phyloP scores from a whole-genome alignment of 805 yeast genomes.

The Lachancea waltii region DNA sequence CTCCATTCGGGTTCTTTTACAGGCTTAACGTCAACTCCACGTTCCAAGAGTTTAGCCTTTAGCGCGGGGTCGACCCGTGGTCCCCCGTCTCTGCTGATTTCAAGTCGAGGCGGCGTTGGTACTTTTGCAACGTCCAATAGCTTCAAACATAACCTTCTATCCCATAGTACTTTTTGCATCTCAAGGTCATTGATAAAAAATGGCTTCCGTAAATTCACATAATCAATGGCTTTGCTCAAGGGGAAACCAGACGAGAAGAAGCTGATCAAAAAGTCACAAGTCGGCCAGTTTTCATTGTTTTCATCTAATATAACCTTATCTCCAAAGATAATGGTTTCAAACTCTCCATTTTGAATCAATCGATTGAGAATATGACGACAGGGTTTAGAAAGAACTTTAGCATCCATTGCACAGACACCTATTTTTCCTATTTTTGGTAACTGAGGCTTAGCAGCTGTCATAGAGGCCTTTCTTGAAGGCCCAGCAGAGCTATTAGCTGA shows the following conservation, averaged over 20 bases:
- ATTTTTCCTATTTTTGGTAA: slow-evolving; percentile 80
- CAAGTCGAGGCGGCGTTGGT: slow-evolving; percentile 82
- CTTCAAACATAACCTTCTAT: slow-evolving; percentile 78
- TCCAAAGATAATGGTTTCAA: slow-evolving; percentile 94
- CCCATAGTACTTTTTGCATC: slow-evolving; percentile 96
- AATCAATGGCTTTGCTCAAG: slow-evolving; percentile 86
- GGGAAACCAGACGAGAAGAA: slow-evolving; percentile 97
- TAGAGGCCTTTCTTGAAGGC: slow-evolving; percentile 27
- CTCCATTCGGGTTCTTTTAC: slow-evolving; percentile 69
- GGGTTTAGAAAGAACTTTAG: slow-evolving; percentile 92
- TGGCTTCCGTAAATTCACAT: slow-evolving; percentile 85
- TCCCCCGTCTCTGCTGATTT: slow-evolving; percentile 95
- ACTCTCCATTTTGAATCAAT: slow-evolving; percentile 86
- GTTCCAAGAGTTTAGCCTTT: slow-evolving; percentile 47
- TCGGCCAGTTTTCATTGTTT: slow-evolving; percentile 94
- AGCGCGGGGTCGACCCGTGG: slow-evolving; percentile 74
- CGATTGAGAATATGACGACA: slow-evolving; percentile 86
- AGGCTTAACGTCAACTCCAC: slow-evolving; percentile 46
- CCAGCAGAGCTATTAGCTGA: slow-evolving; percentile 22
- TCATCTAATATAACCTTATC: slow-evolving; percentile 96
- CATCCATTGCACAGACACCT: slow-evolving; percentile 99
- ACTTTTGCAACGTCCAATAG: slow-evolving; percentile 77
- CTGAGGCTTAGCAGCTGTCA: slow-evolving; percentile 31
- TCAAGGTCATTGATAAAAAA: slow-evolving; percentile 80
- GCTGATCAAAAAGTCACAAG: slow-evolving; percentile 89